A percentile compares a stretch with the other conserved stretches of the same genome.
These are phyloP conservation scores for Epichloe bromicola DNA, from an alignment of 2,329 filamentous ascomycete species.

Conservation along the genomic window DNA sequence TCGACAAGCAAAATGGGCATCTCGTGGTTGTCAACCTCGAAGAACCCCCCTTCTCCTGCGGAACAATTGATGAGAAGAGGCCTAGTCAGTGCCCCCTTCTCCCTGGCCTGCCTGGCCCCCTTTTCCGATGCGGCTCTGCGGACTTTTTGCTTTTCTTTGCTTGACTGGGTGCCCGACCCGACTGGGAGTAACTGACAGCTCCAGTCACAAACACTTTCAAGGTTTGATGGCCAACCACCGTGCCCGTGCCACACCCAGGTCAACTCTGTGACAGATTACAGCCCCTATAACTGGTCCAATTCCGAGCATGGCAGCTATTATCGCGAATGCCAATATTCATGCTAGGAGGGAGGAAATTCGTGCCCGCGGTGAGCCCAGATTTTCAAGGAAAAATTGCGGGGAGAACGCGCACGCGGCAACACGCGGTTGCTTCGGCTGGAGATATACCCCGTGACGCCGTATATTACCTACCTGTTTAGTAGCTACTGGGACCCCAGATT, in stretches of 20 bases:
- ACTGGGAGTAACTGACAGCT: neutral
- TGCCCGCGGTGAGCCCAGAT: neutral
- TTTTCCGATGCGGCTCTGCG: constrained; percentile 4
- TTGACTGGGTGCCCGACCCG: too few relatives aligned
- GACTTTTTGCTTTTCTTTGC: neutral
- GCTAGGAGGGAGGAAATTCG: too few relatives aligned
- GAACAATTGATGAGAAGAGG: too few relatives aligned
- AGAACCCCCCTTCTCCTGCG: neutral
- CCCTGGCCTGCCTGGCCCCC: neutral
- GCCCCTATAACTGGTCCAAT: neutral
- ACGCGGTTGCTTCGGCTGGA: neutral
- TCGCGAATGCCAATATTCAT: neutral
- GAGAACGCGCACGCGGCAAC: neutral
- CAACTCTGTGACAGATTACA: neutral
- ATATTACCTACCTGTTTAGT: too few relatives aligned
- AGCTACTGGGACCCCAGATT: too few relatives aligned
- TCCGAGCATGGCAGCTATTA: neutral
- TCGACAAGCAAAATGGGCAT: neutral
- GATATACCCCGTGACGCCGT: too few relatives aligned
- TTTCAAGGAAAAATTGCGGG: neutral
- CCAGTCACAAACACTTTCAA: neutral
- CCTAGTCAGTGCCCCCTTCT: neutral
- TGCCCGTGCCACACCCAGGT: neutral
- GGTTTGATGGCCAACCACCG: neutral
- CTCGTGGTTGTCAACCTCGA: neutral